phyloP scores from a whole-genome alignment of 192 early-diverging fungal species.

The Coemansia reversa region DNA sequence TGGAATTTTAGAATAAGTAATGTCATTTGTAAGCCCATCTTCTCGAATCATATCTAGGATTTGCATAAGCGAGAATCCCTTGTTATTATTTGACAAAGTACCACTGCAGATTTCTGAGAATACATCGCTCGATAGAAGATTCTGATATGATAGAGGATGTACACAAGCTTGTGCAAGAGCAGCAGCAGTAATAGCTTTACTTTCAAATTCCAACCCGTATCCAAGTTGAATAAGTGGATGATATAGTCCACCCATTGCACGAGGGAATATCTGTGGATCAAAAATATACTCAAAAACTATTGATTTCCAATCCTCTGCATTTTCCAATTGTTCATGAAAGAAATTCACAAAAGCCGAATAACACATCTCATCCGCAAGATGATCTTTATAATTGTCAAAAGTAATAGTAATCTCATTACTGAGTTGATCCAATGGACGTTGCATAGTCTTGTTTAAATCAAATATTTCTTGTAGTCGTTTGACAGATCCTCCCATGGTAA shows the following conservation, averaged over 20 bases:
- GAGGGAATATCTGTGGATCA: slow-evolving; percentile 41
- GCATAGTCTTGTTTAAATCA: slow-evolving; percentile 36
- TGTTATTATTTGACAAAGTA: background rate
- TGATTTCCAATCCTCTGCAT: slow-evolving; percentile 32
- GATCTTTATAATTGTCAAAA: slow-evolving; percentile 29
- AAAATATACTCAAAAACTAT: slow-evolving; percentile 53
- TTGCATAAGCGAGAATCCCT: slow-evolving; percentile 28
- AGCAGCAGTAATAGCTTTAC: slow-evolving; percentile 54
- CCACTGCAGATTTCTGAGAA: slow-evolving; percentile 16
- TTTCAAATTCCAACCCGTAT: slow-evolving; percentile 62
- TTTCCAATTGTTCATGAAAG: slow-evolving; percentile 52
- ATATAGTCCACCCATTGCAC: slow-evolving; percentile 54
- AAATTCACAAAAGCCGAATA: slow-evolving; percentile 56
- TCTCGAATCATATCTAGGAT: slow-evolving; percentile 34
- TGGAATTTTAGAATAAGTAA: slow-evolving; percentile 5
- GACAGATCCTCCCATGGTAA: slow-evolving; percentile 54
- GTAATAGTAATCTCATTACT: slow-evolving; percentile 34
- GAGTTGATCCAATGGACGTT: slow-evolving; percentile 21
- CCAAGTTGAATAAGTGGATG: slow-evolving; percentile 65
- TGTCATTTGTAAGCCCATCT: slow-evolving; percentile 25
- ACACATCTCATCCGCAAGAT: slow-evolving; percentile 39
- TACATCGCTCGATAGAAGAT: slow-evolving; percentile 13
- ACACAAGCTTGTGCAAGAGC: slow-evolving; percentile 57
- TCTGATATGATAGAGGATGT: slow-evolving; percentile 10
- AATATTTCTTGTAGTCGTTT: slow-evolving; percentile 57